A percentile compares a stretch with the other conserved stretches of the same genome.
Evolutionary conservation across 2,329 filamentous ascomycete genomes (phyloP).

Genomic region (Talaromyces sp.): DNA sequence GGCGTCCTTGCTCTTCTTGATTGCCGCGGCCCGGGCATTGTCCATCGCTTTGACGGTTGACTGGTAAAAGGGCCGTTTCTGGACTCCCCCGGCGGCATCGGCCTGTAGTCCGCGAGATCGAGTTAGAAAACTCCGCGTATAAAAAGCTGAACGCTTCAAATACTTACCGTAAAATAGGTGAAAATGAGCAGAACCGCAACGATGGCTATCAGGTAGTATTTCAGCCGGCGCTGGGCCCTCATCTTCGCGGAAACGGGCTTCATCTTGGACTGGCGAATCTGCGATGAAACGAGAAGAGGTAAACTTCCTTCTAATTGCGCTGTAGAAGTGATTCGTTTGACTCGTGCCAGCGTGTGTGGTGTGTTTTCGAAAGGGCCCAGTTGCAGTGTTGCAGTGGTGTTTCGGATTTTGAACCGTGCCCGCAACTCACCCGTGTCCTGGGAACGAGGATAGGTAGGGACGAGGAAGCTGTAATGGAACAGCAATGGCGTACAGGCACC

Average conservation of each 20-base stretch:
- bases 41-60: constrained; percentile 51
- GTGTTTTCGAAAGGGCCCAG: neutral
- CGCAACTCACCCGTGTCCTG: neutral
- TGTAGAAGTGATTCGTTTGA: neutral
- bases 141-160: constrained; percentile 13
- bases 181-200: constrained; percentile 60
- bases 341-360: neutral
- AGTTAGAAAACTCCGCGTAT: neutral
- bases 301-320: neutral
- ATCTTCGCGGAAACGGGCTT: constrained; percentile 36
- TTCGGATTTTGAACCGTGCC: neutral
- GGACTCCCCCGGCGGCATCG: constrained; percentile 32
- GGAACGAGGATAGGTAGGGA: neutral
- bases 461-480: neutral
- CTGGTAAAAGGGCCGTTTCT: constrained; percentile 48
- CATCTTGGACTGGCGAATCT: neutral
- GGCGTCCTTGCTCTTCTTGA: constrained; percentile 24
- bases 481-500: neutral
- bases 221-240: constrained; percentile 65
- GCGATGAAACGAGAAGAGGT: neutral
- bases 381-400: neutral
- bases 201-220: constrained; percentile 59
- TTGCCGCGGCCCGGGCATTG: constrained; percentile 30
- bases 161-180: constrained; percentile 66
- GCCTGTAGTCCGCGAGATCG: constrained; percentile 22